Base-by-base conservation (phyloP, 208 protist genomes). In the Wallacemonas sp. region DNA sequence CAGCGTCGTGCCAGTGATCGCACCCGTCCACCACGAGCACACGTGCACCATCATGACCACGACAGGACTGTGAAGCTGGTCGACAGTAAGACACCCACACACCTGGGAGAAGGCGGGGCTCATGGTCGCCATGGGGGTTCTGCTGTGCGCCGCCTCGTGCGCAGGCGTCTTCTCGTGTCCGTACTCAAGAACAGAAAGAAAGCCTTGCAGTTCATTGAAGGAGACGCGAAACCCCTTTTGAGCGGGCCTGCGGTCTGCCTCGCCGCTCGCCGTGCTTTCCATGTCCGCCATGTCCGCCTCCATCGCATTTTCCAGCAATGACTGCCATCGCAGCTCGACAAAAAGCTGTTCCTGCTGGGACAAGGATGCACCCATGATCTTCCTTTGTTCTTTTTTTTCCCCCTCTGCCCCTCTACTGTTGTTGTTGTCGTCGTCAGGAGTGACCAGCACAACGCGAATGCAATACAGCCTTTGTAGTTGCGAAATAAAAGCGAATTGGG, bases 291-390 rank as follows among this genome's bases (percentile, higher is more conserved):
- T 46, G 46, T 89, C 86, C 0, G 70, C 56, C 21, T 17, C 26
- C 66, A 87, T 80, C 8, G 77, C 84, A 15, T 68, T 69, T 31
- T 92, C 74, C 19, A 92, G 66, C 44, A 95, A 62, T 38, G 89
- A 66, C 12, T 59, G 22, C 86, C 89, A 92, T 42, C 63, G 44
- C 26, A 67, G 68, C 21, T 68, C 63, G 17, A 89, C 58, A 46
- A 95, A 95, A 11, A 95, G 71, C 46, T 85, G 60, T 56, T 95
- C 85, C 53, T 95, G 80, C 2, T 56, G 75, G 15, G 89, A 95
- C 11, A 91, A 46, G 51, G 39, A 68, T 0, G 68, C 47, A 36
- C 88, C 88, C 88, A 94, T 94, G 9, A 14, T 41, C 14, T 41
- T 6, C 6, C 36, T 41, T 14, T 41, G 36, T 41, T 14, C 9